Evolutionary conservation across 2,329 filamentous ascomycete genomes (phyloP), one percentile per base, ranked within the genome.

Genomic region (Colletotrichum tanaceti): DNA sequence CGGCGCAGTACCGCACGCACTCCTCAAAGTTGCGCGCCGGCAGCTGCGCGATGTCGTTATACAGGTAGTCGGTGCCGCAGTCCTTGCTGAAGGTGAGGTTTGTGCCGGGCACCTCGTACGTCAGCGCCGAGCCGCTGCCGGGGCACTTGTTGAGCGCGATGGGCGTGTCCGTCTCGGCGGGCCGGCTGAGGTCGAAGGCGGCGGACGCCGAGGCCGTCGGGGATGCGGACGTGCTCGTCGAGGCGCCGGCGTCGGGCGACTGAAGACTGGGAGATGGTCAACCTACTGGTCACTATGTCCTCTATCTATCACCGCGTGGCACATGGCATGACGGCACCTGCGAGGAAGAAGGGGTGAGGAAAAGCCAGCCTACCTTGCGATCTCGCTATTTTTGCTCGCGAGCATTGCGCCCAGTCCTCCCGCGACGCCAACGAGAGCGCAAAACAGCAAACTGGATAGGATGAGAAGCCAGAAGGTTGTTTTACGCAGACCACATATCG

Each of bases 41-140:
- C 20, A 68, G 50, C 43, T 65, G 63, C 20, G 54, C 62, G 14
- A 68, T 65, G 44, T 68, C 66, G 50, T 68, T 65, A 44, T 18
- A 68, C 16, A 47, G 46, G 28, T 68, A 68, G 32, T 68, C 66
- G 5, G 49, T 65, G 24, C 62, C 66, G 62, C 66, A 68, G 50
- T 61, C 66, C 55, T 68, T 65, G n/a, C 55, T 38, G 28, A 68
- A 68, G 16, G 66, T 68, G 24, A 68, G 41, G 44, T 68, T 68
- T 38, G 66, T 60, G 2, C 66, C 66, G 14, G 66, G 66, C 3
- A 68, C 62, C 39, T 68, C 38, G 54, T 63, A 68, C 18, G 44
- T 54, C 35, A 64, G 50, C 18, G 44, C 41, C 4, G 55, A 54
- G 14, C 47, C 50, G 55, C 35, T 44, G 9, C 55, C 47, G 1